Evolutionary conservation across 139 green algal genomes (phyloP).

Genomic region (Cymbomonas tetramitiformis): DNA sequence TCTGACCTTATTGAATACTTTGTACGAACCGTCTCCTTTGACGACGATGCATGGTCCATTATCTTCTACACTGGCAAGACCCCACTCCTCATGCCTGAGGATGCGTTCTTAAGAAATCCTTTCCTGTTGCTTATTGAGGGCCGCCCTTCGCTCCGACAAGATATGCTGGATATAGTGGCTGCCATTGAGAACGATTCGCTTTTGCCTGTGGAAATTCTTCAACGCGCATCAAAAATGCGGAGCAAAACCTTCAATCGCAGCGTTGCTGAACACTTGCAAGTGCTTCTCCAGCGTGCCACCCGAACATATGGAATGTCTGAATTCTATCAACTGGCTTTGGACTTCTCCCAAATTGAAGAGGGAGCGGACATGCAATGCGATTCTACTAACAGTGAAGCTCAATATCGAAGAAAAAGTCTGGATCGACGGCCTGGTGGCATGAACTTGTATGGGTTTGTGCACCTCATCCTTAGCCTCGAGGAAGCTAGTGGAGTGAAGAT

Average conservation of each 20-base stretch:
- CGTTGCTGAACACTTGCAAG: neutral
- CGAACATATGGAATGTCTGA: too few species aligned
- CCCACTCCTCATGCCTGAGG: neutral
- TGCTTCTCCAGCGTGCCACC: neutral
- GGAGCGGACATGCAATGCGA: too few species aligned
- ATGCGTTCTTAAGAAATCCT: neutral
- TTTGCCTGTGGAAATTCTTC: neutral
- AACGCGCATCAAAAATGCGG: neutral
- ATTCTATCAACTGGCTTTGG: too few species aligned
- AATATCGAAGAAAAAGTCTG: too few species aligned
- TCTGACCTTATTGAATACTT: conserved; percentile 1
- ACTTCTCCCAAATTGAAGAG: too few species aligned
- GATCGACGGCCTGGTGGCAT: too few species aligned
- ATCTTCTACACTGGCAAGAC: conserved; percentile 12
- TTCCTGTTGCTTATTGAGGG: neutral
- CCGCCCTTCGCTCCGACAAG: neutral
- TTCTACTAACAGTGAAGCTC: too few species aligned
- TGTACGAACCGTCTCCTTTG: neutral
- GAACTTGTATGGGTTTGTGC: too few species aligned
- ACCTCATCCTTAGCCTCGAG: too few species aligned
- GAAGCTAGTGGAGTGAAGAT: too few species aligned
- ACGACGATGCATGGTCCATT: neutral
- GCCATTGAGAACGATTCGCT: neutral
- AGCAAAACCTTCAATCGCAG: neutral
- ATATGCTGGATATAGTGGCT: neutral